phyloP scores from a whole-genome alignment of 306 rosid genomes.

The Ormosia semicastrata region DNA sequence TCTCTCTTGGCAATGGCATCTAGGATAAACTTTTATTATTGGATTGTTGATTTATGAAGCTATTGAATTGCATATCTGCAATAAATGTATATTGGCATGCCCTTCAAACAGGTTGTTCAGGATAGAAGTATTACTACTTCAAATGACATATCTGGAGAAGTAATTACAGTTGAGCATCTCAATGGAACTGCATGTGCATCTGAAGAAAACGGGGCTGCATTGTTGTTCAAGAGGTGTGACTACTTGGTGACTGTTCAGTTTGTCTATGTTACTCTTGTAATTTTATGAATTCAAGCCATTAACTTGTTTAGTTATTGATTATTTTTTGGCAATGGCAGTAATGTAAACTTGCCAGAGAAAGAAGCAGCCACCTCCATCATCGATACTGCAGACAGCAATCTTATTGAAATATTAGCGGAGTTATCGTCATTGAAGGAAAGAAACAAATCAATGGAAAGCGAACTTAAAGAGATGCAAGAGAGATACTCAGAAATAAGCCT shows the following conservation, averaged over 20 bases:
- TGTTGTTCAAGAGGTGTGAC: conserved; percentile 37
- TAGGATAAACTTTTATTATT: neutral
- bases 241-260: neutral
- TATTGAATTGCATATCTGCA: neutral
- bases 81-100: conserved; percentile 5
- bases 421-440: conserved; percentile 56
- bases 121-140: conserved; percentile 30
- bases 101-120: conserved; percentile 43
- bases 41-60: conserved; percentile 5
- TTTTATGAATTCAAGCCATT: neutral
- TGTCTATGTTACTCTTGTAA: neutral
- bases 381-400: conserved; percentile 16
- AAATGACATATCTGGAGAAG: conserved; percentile 28
- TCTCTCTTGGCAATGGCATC: neutral
- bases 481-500: conserved; percentile 98
- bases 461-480: conserved; percentile 96
- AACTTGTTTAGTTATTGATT: neutral
- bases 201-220: conserved; percentile 23
- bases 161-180: neutral
- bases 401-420: conserved; percentile 41
- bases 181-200: neutral
- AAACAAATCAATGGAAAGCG: conserved; percentile 81
- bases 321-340: conserved; percentile 30
- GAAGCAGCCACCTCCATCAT: conserved; percentile 15
- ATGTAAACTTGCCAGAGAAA: conserved; percentile 28